These are phyloP conservation scores for Aspergillus intermedius DNA, from an alignment of 2,329 filamentous ascomycete genomes.

Conservation along the genomic window DNA sequence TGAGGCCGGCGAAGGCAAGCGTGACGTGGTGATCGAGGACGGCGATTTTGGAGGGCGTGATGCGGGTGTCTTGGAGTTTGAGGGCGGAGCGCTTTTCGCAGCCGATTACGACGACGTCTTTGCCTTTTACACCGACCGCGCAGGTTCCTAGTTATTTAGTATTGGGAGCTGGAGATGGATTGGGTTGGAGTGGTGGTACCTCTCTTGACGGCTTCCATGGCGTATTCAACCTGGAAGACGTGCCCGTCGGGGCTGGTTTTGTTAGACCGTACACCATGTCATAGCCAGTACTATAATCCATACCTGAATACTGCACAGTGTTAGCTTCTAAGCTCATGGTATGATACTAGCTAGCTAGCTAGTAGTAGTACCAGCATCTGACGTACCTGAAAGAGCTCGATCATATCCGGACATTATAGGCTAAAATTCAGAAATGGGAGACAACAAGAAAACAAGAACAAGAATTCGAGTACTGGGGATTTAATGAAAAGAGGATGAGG, in stretches of 20 bases:
- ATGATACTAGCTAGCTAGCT: conserved; percentile 20
- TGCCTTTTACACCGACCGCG: conserved; percentile 93
- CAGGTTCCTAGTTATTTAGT: conserved; percentile 67
- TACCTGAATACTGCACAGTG: conserved; percentile 72
- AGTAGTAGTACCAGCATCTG: conserved; percentile 18
- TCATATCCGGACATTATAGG: conserved; percentile 81
- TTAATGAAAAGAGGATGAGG: not conserved
- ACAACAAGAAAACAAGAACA: not conserved
- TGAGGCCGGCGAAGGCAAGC: conserved; percentile 92
- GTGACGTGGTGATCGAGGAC: conserved; percentile 93
- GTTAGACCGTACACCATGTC: conserved; percentile 38
- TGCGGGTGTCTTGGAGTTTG: conserved; percentile 98
- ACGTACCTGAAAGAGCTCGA: conserved; percentile 93
- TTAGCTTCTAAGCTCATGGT: conserved; percentile 32
- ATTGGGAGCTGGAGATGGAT: conserved; percentile 11
- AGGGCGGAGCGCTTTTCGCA: conserved; percentile 99
- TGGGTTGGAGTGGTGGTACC: conserved; percentile 47
- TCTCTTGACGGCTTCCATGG: conserved; percentile 96
- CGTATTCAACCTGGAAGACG: conserved; percentile 99
- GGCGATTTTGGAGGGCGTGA: conserved; percentile 97
- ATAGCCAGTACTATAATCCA: conserved; percentile 2
- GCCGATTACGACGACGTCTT: conserved; percentile 88
- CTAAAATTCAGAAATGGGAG: conserved; percentile 3
- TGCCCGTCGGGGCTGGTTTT: conserved; percentile 86
- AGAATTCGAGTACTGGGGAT: not conserved